A percentile compares a stretch with the other conserved stretches of the same genome.
Evolutionary conservation across 106 monocot genomes (phyloP).

Genomic region (Acorus gramineus): DNA sequence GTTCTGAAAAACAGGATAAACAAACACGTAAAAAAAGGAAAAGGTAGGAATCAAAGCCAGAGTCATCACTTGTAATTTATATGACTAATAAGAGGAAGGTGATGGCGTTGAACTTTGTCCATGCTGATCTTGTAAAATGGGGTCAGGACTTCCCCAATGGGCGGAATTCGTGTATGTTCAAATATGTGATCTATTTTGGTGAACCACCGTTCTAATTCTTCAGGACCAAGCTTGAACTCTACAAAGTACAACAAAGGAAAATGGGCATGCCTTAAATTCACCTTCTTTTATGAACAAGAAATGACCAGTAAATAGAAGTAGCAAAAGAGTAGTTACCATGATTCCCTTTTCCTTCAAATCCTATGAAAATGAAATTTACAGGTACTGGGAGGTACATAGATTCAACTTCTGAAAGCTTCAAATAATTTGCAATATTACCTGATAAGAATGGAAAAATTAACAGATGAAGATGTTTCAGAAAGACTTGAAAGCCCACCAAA

Average conservation of each 20-base stretch:
- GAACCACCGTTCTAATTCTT: slow-evolving; percentile 90
- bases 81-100: slow-evolving; percentile 88
- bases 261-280: neutral
- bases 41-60: neutral
- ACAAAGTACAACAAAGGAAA: slow-evolving; percentile 1
- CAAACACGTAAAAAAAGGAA: slow-evolving; percentile 1
- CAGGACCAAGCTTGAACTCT: slow-evolving; percentile 77
- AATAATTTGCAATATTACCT: slow-evolving; percentile 90
- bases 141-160: slow-evolving; percentile 71
- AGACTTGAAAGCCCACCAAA: too few relatives aligned
- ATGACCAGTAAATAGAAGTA: neutral
- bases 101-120: slow-evolving; percentile 55
- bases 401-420: slow-evolving; percentile 75
- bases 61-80: slow-evolving; percentile 74
- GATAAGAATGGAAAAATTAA: neutral
- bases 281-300: neutral
- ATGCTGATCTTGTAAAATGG: slow-evolving; percentile 81
- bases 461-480: neutral
- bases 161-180: slow-evolving; percentile 84
- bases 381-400: slow-evolving; percentile 79
- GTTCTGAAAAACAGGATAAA: neutral
- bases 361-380: slow-evolving; percentile 91
- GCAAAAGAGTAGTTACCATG: slow-evolving; percentile 31
- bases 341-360: slow-evolving; percentile 97
- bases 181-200: slow-evolving; percentile 92